Evolutionary conservation across 208 protist genomes (phyloP), one percentile per base, ranked within the genome.

Genomic region (Trypanosoma mega): DNA sequence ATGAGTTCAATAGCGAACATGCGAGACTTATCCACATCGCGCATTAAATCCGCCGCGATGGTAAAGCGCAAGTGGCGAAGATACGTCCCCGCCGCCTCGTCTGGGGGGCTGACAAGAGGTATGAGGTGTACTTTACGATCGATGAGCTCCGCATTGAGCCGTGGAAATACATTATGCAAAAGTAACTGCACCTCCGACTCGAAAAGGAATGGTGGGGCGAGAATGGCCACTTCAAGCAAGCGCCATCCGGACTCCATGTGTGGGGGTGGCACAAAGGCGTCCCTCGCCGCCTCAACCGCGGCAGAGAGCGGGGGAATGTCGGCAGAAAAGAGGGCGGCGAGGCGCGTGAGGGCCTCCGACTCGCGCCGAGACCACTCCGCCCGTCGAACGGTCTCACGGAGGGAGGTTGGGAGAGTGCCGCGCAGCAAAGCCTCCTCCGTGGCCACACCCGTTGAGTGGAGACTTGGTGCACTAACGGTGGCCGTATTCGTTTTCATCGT

Each of bases 141-240:
- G 5, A 74, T 44, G 33, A 92, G 70, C 58, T 89, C 74, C 4
- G 70, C 39, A 65, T 95, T 95, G 4, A 95, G 58, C 16, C 63
- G 59, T 1, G 80, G 88, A 44, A 95, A 90, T 11, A 95, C 75
- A 3, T 73, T 30, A 6, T 63, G 26, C 24, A 79, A 36, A 9
- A 95, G 72, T 14, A 87, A 37, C 18, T 72, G 47, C 6, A 88
- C 37, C 56, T 95, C 88, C 0, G 78, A 90, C n/a, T 82, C 69
- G 55, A 95, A 95, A 7, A 95, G 70, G 41, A 71, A 66, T 3
- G 77, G 79, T n/a, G 85, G 80, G 41, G 80, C 80, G 2, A 92
- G 71, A 58, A 95, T 83, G 0, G 88, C 74, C 7, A 95, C 76
- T 36, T 92, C 83, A 33, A 95, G 44, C 48, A 95, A 65, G 14